These are phyloP conservation scores for Tolypocladium ophioglossoides DNA, from an alignment of 2,329 filamentous ascomycete genomes.

Conservation along the genomic window DNA sequence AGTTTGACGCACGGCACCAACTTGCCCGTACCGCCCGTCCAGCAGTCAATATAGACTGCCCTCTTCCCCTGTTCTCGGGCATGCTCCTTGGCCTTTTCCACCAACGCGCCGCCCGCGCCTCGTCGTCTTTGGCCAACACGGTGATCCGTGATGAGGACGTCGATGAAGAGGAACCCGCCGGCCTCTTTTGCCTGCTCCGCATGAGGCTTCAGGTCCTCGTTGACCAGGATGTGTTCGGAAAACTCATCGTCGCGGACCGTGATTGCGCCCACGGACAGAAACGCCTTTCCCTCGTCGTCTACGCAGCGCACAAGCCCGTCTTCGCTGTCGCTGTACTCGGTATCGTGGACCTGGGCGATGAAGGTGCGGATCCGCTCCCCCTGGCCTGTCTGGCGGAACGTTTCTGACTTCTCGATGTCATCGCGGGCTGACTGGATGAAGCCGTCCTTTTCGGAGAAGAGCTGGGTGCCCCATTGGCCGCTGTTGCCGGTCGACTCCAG, in stretches of 20 bases:
- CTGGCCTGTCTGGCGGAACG: constrained; percentile 8
- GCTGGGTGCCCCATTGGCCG: constrained; percentile 17
- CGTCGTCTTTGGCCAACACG: background rate
- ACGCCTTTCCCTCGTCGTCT: background rate
- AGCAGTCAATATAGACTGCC: constrained; percentile 16
- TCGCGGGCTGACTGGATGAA: constrained; percentile 11
- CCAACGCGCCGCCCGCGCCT: background rate
- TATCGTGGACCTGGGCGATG: constrained; percentile 14
- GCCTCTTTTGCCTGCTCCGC: background rate
- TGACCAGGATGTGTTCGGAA: background rate
- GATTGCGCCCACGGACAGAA: background rate
- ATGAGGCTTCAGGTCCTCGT: background rate
- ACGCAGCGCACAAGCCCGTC: background rate
- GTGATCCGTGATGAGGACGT: background rate
- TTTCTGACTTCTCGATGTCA: constrained; percentile 12
- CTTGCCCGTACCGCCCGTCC: constrained; percentile 13
- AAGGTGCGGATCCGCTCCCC: constrained; percentile 15
- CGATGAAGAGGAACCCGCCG: background rate
- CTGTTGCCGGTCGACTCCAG: constrained; percentile 15
- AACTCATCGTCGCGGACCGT: background rate
- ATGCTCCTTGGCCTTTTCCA: background rate
- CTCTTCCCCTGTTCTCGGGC: constrained; percentile 3
- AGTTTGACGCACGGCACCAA: constrained; percentile 5
- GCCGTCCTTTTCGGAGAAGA: constrained; percentile 12
- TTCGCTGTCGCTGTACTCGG: constrained; percentile 6